These are phyloP conservation scores for Crithidia expoeki DNA, from an alignment of 208 protist species.

Conservation along the genomic window DNA sequence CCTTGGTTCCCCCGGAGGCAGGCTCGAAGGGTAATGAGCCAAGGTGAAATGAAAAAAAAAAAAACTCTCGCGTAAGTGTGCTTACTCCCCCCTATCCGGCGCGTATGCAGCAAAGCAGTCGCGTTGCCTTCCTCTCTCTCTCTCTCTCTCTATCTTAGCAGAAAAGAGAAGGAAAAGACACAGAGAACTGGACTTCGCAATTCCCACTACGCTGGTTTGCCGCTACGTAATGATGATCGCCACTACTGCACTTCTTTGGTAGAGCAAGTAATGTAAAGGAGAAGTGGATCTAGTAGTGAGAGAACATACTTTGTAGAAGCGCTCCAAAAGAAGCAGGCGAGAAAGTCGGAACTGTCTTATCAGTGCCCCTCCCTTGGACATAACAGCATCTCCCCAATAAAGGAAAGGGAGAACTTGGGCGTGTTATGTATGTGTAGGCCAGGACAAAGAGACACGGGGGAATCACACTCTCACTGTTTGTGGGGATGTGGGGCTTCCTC, in stretches of 20 bases:
- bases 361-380: constrained; percentile 4
- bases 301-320: constrained; percentile 26
- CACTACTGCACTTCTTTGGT: not conserved
- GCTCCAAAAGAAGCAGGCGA: constrained; percentile 17
- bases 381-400: not conserved
- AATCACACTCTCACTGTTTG: constrained; percentile 6
- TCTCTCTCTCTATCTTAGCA: not conserved
- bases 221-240: constrained; percentile 3
- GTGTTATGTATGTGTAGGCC: too few relatives aligned
- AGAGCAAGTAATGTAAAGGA: too few relatives aligned
- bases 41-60: constrained; percentile 8
- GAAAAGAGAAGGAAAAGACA: not conserved
- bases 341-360: constrained; percentile 39
- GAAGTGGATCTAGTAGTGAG: not conserved
- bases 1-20: too few relatives aligned
- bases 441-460: constrained; percentile 33
- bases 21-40: too few relatives aligned
- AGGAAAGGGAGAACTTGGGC: not conserved
- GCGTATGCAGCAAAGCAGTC: not conserved
- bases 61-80: constrained; percentile 10
- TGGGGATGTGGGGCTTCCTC: not conserved
- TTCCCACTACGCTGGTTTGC: constrained; percentile 26
- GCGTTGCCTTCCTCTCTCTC: not conserved
- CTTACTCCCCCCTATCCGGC: constrained; percentile 34
- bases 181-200: not conserved